These are phyloP conservation scores for Lentinula raphanica DNA, from an alignment of 768 basidiomycete species.

Conservation along the genomic window DNA sequence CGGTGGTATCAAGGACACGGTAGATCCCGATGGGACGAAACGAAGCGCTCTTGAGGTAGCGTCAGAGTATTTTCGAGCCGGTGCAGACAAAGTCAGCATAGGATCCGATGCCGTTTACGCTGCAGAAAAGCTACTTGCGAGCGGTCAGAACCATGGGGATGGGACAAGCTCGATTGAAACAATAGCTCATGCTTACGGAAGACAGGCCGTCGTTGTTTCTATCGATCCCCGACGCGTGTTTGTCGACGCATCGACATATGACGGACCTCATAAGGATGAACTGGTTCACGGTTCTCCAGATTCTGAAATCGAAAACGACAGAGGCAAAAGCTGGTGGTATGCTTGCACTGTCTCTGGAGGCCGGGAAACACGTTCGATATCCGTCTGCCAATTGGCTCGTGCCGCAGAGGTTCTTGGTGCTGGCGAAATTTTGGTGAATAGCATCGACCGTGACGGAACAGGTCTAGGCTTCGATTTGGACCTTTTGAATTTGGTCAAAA, in stretches of 20 bases:
- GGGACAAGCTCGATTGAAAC: conserved; percentile 88
- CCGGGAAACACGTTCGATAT: conserved; percentile 74
- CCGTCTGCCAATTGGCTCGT: conserved; percentile 84
- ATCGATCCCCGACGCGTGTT: conserved; percentile 89
- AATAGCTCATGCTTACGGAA: conserved; percentile 84
- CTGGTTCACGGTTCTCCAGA: conserved; percentile 45
- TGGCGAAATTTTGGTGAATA: conserved; percentile 92
- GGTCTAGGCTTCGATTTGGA: conserved; percentile 89
- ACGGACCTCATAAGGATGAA: conserved; percentile 64
- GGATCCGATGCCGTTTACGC: conserved; percentile 94
- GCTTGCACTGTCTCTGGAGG: conserved; percentile 97
- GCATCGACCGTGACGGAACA: conserved; percentile 94
- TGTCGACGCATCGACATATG: conserved; percentile 60
- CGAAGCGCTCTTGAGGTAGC: conserved; percentile 91
- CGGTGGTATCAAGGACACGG: conserved; percentile 93
- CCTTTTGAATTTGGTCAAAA: conserved; percentile 70
- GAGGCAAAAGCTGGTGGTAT: conserved; percentile 93
- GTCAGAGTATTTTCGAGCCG: conserved; percentile 91
- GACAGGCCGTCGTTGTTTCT: conserved; percentile 97
- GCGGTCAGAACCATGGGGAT: conserved; percentile 41
- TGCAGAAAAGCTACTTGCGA: conserved; percentile 71
- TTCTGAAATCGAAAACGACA: conserved; percentile 43
- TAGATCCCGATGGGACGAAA: conserved; percentile 91
- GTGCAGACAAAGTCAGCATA: conserved; percentile 98
- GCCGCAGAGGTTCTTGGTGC: conserved; percentile 91